Base-by-base conservation (phyloP, 805 yeast species). In the Candida ortonii region DNA sequence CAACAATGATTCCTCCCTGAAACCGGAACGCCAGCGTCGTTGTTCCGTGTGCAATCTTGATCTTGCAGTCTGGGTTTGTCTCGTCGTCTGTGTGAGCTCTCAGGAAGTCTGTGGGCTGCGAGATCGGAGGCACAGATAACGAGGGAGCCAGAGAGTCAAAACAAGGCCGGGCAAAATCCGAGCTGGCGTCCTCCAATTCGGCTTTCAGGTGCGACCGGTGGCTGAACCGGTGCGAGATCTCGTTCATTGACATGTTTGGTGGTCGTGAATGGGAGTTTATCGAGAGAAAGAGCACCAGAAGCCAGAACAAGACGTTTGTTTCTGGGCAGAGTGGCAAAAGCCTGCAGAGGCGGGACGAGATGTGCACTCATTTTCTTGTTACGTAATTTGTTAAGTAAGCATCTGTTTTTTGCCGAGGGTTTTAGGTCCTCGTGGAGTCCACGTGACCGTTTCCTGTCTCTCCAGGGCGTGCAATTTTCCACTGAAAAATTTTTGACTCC, bases 81-180 rank as follows among this genome's bases (percentile, higher is more conserved):
- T 87, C 80, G 62, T 93, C 97, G 63, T 93, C 98, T 6, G 98
- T 93, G 63, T 93, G 97, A n/a, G 97, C 97, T 61, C 97, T 75
- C 48, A 93, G 68, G 59, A 90, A 90, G 35, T 84, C 95, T 6
- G 96, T 78, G 20, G 98, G 97, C 50, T 82, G 78, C 32, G 89
- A 76, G 41, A 85, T 81, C 37, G 93, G 93, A 19, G 96, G 95
- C 55, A 87, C 62, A 35, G 79, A 62, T 41, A 87, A 68, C 13
- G 74, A 57, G 18, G 95, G 94, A 4, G 79, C 73, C 47, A 75
- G 55, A 25, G 38, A 36, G 14, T 28, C 18, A 14, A 49, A 21
- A 5, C 47, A 43, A 5, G 47, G 46, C 22, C 32, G 39, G n/a
- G 36, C 16, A 17, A 29, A 48, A 5, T 41, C 50, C 3, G 31